Base-by-base conservation (phyloP, 108 stramenopile genomes). In the Schizochytrium sp. region DNA sequence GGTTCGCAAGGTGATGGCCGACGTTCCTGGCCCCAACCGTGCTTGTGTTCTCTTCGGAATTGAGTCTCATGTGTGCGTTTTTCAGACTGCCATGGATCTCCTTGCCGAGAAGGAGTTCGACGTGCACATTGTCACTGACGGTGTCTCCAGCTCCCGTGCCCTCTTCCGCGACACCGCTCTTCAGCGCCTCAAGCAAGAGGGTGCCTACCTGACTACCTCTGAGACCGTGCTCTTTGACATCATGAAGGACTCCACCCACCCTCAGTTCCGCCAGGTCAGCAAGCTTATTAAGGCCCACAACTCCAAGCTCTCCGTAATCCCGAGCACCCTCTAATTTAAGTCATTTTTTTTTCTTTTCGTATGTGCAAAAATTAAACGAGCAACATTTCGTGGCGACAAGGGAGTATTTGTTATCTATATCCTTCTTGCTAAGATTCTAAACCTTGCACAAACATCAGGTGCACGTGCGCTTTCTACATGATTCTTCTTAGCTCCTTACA, bases 11-110 rank as follows among this genome's bases (percentile, higher is more conserved):
- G 46, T 12, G 88, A n/a, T 88, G 58, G 57, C 92, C 5, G 95
- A 96, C 89, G 95, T 96, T 5, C 88, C 89, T 40, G 87, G 88
- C 1, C 92, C 96, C 72, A 46, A 98, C 72, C 42, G 46, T 0
- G 64, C 95, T 38, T 95, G 92, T 88, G 88, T 99, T 28, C 87
- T 99, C 41, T 96, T 97, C 12, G 99, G 99, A 2, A 98, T 99
- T 89, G 99, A 99, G 92, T 41, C 89, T 7, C 97, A 98, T 88
- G 97, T 98, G 10, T 98, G 98, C 90, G 94, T 98, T 8, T 97
- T 96, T 87, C 96, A 97, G 91, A 98, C 97, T 3, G 92, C 92
- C 49, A 88, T 98, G 61, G 97, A 98, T 92, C 91, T 98, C 15
- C 89, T 98, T 55, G 96, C 96, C 61, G 88, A 92, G 56, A 96